Conservation (phyloP, 345 rosid species). For the Eutrema japonicum region DNA sequence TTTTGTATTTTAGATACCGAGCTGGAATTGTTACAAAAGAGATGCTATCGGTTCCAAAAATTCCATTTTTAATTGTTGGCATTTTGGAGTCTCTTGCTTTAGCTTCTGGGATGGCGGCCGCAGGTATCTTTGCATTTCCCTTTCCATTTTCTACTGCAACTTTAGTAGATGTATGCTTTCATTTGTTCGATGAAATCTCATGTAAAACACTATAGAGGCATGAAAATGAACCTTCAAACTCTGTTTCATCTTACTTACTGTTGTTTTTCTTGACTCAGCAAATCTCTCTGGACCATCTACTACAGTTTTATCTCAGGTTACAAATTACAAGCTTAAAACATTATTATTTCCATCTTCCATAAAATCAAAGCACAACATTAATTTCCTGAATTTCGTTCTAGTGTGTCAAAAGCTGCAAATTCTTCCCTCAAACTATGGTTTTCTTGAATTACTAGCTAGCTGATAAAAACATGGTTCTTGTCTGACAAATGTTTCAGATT, state of each 20-base stretch:
- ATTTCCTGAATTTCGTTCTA: background rate
- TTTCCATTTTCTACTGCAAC: constrained; percentile 8
- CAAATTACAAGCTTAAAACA: constrained; percentile 47
- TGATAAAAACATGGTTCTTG: background rate
- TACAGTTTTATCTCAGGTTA: constrained; percentile 93
- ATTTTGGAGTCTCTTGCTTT: constrained; percentile 88
- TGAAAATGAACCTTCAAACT: constrained; percentile 7
- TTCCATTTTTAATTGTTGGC: constrained; percentile 76
- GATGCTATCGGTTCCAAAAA: constrained; percentile 90
- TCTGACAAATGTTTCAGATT: constrained; percentile 10
- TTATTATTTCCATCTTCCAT: constrained; percentile 18
- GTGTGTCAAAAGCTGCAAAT: background rate
- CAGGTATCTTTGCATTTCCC: constrained; percentile 52
- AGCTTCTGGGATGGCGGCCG: constrained; percentile 98
- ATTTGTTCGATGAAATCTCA: background rate
- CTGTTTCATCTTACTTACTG: constrained; percentile 27
- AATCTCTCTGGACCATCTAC: constrained; percentile 93
- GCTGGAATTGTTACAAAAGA: constrained; percentile 90
- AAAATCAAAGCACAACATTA: constrained; percentile 2
- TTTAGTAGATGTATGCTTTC: constrained; percentile 15
- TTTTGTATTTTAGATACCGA: constrained; percentile 70
- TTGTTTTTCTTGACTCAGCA: constrained; percentile 58
- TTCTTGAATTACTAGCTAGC: constrained; percentile 2
- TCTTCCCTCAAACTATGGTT: constrained; percentile 8
- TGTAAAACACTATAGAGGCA: background rate